Evolutionary conservation across 345 rosid species (phyloP), one percentile per base, ranked within the genome.

Genomic region (Boechera stricta): DNA sequence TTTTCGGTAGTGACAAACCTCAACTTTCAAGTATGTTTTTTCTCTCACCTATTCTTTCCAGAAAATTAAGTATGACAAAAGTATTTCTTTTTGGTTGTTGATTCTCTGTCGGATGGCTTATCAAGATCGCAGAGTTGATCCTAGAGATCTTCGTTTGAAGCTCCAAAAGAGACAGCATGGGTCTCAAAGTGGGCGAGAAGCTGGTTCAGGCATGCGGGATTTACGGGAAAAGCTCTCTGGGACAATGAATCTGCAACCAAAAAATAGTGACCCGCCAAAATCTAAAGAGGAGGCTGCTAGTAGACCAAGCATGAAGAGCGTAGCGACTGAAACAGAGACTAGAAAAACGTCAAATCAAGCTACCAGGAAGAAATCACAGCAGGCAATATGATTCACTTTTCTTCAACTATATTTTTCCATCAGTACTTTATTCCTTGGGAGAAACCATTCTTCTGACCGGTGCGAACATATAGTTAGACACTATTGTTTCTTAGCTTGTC

Each of bases 221-320:
- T 83, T 96, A 59, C 90, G 99, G 18, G 98, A 96, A 75, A 88
- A 89, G 84, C 87, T 96, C 58, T 90, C 98, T 51, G 99, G 99
- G 42, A 86, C 90, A 28, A 85, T 83, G 85, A 85, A 75, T 85
- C 15, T 70, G 24, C 98, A 84, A 64, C 88, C 88, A 0, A 41
- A 72, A 38, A 90, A 86, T 81, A 62, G 60, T 57, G 94, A 86
- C 82, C 89, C 77, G 1, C 85, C 89, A 55, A 90, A 84, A 82
- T 72, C 84, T 61, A 89, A 79, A 79, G 65, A 33, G 69, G 88
- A 82, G 77, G 74, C 84, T 79, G 69, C 89, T 64, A 88, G 84
- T 64, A 88, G 84, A 83, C 85, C 83, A 35, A 73, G 73, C 80
- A 85, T 83, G 82, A 90, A 80, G 87, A 90, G 76, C 60, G 87